Evolutionary conservation across 1,139 yeast species (phyloP).

Genomic region (Hemisphaericaspora xylanilytica): DNA sequence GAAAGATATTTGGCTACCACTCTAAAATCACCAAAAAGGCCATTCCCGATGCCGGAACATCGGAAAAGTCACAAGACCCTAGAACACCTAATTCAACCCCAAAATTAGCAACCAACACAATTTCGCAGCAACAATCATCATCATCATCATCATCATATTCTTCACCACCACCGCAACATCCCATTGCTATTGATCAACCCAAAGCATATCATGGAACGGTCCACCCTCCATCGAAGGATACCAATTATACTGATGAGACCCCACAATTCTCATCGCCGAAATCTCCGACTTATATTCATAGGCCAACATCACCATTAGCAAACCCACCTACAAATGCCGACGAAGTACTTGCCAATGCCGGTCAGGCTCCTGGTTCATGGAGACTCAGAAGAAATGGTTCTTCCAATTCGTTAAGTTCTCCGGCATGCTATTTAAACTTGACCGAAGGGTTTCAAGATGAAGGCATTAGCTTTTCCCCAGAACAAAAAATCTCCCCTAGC

Average conservation of each 20-base stretch:
- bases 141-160: no score
- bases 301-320: constrained; percentile 6
- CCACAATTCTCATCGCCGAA: neutral
- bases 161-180: neutral
- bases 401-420: constrained; percentile 2
- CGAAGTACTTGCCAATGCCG: neutral
- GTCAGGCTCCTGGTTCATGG: neutral
- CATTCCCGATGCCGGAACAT: neutral
- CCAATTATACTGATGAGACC: neutral
- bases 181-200: neutral
- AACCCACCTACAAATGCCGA: constrained; percentile 3
- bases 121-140: no score
- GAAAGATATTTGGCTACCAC: constrained; percentile 4
- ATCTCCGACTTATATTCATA: neutral
- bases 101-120: neutral
- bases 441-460: neutral
- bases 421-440: constrained; percentile 3
- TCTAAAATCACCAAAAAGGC: neutral
- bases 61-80: neutral
- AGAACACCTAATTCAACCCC: neutral
- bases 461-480: neutral
- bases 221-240: neutral
- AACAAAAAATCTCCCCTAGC: neutral
- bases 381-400: neutral
- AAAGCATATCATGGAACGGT: constrained; percentile 3